Base-by-base conservation (phyloP, 73 alveolate species). In the Tetrahymena borealis region DNA sequence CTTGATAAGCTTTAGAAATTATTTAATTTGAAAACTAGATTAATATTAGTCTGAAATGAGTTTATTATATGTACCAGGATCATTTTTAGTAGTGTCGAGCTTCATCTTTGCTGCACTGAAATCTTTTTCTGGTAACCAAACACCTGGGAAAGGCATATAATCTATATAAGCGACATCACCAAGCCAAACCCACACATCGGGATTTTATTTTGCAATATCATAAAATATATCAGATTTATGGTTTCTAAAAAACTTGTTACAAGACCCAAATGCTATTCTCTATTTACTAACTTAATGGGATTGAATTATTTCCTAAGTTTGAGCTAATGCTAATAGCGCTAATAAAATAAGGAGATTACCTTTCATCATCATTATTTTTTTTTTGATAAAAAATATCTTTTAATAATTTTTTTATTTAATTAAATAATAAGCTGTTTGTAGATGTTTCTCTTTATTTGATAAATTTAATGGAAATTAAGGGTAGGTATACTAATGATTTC, bases 131-230 rank as follows among this genome's bases (percentile, higher is more conserved):
- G 95, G 90, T 38, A 28, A 32, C 95, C 95, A 92, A n/a, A 33
- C 32, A 36, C 92, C 95, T 33, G 90, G 39, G 24, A 92, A 32
- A 13, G 92, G 93, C 95, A 92, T 92, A 37, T 92, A 18, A 92
- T 92, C 95, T 78, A 92, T 38, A 78, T 92, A 92, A 37, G 95
- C 95, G 36, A 91, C 95, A 92, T 92, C 95, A 37, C 95, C 95
- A 24, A 92, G 24, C 95, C 95, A 92, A 60, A 60, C 35, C 85
- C 85, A 60, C 10, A 60, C 37, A 60, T 60, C 85, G 28, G 85
- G 85, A 60, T 60, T 60, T 60, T 60, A n/a, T n/a, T 60, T 60
- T n/a, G 85, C 85, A n/a, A 60, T 60, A n/a, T 60, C 85, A 20
- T 60, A 60, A 20, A 60, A 60, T 7, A 60, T 60, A 60, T 60